Percentiles rank a stretch among this genome's conserved stretches.
Conservation (phyloP, 2,329 filamentous ascomycete genomes). For the Aureobasidium leucospermi region DNA sequence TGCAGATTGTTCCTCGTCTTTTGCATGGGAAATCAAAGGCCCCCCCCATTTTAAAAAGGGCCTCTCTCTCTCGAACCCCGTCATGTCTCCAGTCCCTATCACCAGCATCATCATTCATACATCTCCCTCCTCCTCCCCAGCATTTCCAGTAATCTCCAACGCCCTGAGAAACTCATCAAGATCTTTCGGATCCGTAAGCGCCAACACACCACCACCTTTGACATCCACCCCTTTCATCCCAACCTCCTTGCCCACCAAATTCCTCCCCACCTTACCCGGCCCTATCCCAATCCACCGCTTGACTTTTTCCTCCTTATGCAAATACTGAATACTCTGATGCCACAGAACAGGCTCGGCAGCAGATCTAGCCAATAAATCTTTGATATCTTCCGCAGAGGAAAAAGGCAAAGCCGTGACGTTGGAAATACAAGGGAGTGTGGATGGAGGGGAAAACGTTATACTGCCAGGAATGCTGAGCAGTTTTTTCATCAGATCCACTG, state of each 20-base stretch:
- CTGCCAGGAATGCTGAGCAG: constrained; percentile 51
- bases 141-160: constrained; percentile 39
- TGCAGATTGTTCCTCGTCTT: too few species aligned
- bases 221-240: constrained; percentile 69
- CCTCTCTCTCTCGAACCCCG: too few species aligned
- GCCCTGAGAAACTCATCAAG: constrained; percentile 40
- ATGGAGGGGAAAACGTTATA: constrained; percentile 59
- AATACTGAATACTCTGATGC: constrained; percentile 88
- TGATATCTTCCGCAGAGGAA: constrained; percentile 62
- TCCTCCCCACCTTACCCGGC: constrained; percentile 86
- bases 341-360: constrained; percentile 89
- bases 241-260: constrained; percentile 91
- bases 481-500: constrained; percentile 63
- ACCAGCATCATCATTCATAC: not conserved
- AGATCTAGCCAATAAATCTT: constrained; percentile 69
- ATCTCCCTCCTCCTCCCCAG: constrained; percentile 27
- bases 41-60: too few species aligned
- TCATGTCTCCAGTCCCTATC: too few species aligned
- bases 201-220: constrained; percentile 90
- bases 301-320: constrained; percentile 77
- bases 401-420: constrained; percentile 83
- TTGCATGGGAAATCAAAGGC: too few species aligned
- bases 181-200: constrained; percentile 67
- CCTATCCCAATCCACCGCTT: constrained; percentile 86
- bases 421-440: constrained; percentile 67